Evolutionary conservation across 2,329 filamentous ascomycete genomes (phyloP), one percentile per base, ranked within the genome.

Genomic region (Alternaria ethzedia): DNA sequence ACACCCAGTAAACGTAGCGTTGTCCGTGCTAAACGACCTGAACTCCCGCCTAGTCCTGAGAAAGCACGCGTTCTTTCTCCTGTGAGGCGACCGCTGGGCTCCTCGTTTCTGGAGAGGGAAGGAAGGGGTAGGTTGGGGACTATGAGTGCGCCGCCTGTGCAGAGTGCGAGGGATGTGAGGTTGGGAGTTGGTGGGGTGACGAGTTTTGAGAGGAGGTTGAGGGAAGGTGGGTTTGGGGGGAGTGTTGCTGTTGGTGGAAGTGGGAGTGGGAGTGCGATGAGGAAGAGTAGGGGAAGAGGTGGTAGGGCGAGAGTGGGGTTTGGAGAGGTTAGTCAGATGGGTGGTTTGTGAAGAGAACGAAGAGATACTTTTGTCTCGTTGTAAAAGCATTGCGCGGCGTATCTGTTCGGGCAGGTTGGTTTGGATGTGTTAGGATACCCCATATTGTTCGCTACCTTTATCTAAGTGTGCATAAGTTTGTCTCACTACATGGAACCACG

Each of bases 1-100:
- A 84, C 83, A 28, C 83, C 83, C 0, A 82, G 80, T 45, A 82
- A 82, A 60, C 76, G 80, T 23, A 74, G 69, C 49, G 72, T 80
- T 1, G 79, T 74, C 3, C 67, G 79, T 1, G 70, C 74, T 2
- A 80, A 79, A 59, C 68, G 75, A 10, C 70, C 72, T 10, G 74
- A 76, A 30, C 60, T 78, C 1, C 69, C 67, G 3, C 50, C 59
- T 5, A 75, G 70, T 57, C 72, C 75, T 0, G 72, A 78, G 61
- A 77, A 76, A 45, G 47, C 43, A 15, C 46, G 57, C 6, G 41
- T 57, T 5, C 23, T 60, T 15, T 61, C 63, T 60, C 61, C 66
- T 23, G 36, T 57, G 26, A 15, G 63, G 0, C 36, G 59, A 4
- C 59, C 59, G n/a, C 46, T 63, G 15, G 46, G 51, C 2, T 51